Evolutionary conservation across 768 basidiomycete genomes (phyloP).

Genomic region (Nevesoporus exiguus): DNA sequence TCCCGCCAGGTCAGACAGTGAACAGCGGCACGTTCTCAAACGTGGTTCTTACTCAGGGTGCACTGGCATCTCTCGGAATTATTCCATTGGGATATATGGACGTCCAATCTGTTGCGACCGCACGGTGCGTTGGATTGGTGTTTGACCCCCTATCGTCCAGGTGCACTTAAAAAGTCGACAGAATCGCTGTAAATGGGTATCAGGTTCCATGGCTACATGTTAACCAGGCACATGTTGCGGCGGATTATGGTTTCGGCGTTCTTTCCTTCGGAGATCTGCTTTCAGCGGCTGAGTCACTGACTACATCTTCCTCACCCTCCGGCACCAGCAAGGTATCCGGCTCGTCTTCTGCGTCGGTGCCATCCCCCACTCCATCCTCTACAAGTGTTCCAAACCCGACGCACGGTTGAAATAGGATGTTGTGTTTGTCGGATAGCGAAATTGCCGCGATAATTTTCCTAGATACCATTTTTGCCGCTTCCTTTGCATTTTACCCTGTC

Average conservation of each 20-base stretch:
- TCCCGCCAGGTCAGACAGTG: slow-evolving; percentile 55
- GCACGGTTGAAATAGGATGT: not conserved
- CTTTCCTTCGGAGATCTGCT: slow-evolving; percentile 20
- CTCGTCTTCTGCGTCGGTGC: not conserved
- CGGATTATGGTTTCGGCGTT: slow-evolving; percentile 37
- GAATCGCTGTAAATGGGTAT: slow-evolving; percentile 54
- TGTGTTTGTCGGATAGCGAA: not conserved
- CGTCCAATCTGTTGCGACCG: slow-evolving; percentile 46
- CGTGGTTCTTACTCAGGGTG: slow-evolving; percentile 59
- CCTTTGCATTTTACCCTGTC: not conserved
- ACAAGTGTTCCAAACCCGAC: slow-evolving; percentile 8
- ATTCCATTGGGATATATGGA: slow-evolving; percentile 55
- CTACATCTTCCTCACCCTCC: not conserved
- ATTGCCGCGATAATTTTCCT: not conserved
- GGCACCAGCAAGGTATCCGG: not conserved
- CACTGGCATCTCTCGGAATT: slow-evolving; percentile 52
- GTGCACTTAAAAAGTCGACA: slow-evolving; percentile 7
- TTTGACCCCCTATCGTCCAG: not conserved
- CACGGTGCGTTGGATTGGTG: slow-evolving; percentile 24
- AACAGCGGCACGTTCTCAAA: slow-evolving; percentile 58
- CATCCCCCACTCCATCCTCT: not conserved
- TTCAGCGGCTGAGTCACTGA: slow-evolving; percentile 14
- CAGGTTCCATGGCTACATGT: slow-evolving; percentile 64
- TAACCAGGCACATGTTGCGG: slow-evolving; percentile 49
- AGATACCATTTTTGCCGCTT: slow-evolving; percentile 1